phyloP scores from a whole-genome alignment of 108 stramenopile genomes.

The Epithemia pelagica region DNA sequence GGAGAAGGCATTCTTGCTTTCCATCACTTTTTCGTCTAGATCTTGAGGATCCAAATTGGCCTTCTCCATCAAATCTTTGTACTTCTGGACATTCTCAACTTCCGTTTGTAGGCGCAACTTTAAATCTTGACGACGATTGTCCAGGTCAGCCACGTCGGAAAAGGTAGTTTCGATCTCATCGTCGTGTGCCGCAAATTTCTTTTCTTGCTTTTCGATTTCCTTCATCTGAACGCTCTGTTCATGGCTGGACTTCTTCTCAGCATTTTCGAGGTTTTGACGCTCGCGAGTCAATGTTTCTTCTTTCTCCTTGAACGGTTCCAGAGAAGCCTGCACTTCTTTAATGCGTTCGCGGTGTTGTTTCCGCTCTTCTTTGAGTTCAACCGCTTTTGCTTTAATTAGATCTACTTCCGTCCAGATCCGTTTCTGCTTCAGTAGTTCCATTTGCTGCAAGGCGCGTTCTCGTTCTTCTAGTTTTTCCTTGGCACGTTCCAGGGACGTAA shows the following conservation, averaged over 20 bases:
- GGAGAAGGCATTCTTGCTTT: conserved; percentile 3
- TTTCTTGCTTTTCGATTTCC: conserved; percentile 35
- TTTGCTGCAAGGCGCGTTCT: conserved; percentile 34
- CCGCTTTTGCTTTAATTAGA: conserved; percentile 20
- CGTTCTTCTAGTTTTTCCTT: conserved; percentile 68
- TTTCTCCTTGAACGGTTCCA: conserved; percentile 44
- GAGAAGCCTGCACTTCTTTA: conserved; percentile 22
- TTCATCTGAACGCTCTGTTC: conserved; percentile 17
- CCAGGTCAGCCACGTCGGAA: conserved; percentile 31
- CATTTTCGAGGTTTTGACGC: conserved; percentile 20
- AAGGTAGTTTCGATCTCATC: conserved; percentile 52
- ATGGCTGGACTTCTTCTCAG: conserved; percentile 4
- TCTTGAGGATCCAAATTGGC: not conserved
- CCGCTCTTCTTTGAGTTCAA: conserved; percentile 39
- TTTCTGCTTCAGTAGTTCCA: conserved; percentile 56
- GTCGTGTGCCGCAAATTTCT: conserved; percentile 45
- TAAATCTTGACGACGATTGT: conserved; percentile 13
- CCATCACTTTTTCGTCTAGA: conserved; percentile 13
- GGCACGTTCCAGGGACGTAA: conserved; percentile 49
- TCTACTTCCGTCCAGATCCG: conserved; percentile 67
- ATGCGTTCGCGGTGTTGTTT: conserved; percentile 32
- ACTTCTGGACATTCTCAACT: not conserved
- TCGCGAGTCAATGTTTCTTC: not conserved
- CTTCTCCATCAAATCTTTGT: not conserved
- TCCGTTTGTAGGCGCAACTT: not conserved